phyloP scores from a whole-genome alignment of 2,329 filamentous ascomycete species.

The Trichoderma sp. region DNA sequence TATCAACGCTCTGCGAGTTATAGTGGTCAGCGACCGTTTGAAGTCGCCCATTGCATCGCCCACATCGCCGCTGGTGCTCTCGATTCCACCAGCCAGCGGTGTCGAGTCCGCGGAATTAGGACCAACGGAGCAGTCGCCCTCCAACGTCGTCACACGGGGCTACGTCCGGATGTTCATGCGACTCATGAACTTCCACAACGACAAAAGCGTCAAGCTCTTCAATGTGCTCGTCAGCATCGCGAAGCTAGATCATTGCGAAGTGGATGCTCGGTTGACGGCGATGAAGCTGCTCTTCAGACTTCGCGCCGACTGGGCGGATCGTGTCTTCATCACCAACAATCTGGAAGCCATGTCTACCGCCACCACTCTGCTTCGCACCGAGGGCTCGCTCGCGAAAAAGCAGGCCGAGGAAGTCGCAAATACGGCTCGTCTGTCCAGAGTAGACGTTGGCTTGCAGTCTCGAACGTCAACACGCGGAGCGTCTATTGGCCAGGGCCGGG shows the following conservation, averaged over 20 bases:
- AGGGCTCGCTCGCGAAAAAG: conserved; percentile 54
- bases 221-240: conserved; percentile 66
- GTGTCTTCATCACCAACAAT: conserved; percentile 69
- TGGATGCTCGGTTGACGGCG: conserved; percentile 70
- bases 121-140: conserved; percentile 53
- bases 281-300: conserved; percentile 81
- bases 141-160: conserved; percentile 71
- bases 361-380: conserved; percentile 67
- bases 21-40: conserved; percentile 53
- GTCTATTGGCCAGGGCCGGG: conserved; percentile 54
- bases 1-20: conserved; percentile 53
- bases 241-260: conserved; percentile 60
- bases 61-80: conserved; percentile 36
- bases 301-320: conserved; percentile 77
- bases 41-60: conserved; percentile 46
- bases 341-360: conserved; percentile 76
- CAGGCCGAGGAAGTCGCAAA: conserved; percentile 55
- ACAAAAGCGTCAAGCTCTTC: conserved; percentile 66
- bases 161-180: conserved; percentile 77
- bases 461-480: conserved; percentile 53
- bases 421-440: conserved; percentile 47
- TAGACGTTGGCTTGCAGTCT: conserved; percentile 45
- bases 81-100: conserved; percentile 31
- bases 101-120: conserved; percentile 32
- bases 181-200: conserved; percentile 65